Evolutionary conservation across 345 rosid genomes (phyloP), one percentile per base, ranked within the genome.

Genomic region (Citrus medica): DNA sequence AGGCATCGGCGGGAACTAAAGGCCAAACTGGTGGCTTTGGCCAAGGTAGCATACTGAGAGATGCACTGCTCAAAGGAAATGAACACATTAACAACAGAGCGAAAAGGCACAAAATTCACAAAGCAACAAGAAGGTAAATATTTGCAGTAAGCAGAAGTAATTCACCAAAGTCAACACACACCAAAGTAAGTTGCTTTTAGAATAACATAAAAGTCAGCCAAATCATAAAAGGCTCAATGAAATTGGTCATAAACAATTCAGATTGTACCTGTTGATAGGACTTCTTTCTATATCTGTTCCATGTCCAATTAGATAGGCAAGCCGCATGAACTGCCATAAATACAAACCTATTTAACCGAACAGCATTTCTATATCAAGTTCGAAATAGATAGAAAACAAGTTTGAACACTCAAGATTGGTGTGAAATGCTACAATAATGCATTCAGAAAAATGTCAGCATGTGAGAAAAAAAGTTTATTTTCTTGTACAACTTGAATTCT

Each of bases 11-110:
- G 53, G 98, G 98, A 90, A 91, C 86, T 67, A 91, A 90, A 71
- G 99, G 99, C 98, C 99, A 96, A 83, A 94, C 86, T 25, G 92
- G 84, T 71, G 99, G 98, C 82, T 90, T 96, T 70, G 99, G 98
- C 99, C 99, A 96, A 77, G 98, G 95, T 60, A 96, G 92, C 98
- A 96, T 92, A 86, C 99, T 94, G 69, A 96, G 97, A 33, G 89
- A 92, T 79, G 98, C 99, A 89, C 99, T 94, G 94, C 83, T 69
- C 84, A 83, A 75, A 84, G 81, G 63, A 80, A 80, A 67, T 60
- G 67, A 68, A 78, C 27, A 71, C 25, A 69, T 80, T 37, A 68
- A 67, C 74, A 79, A 67, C 16, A 60, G 63, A 67, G 32, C 48
- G 27, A 56, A 84, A 62, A 56, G 75, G 22, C 33, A 51, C 24